phyloP scores from a whole-genome alignment of 2,329 filamentous ascomycete genomes.

The Neofusicoccum parvum region DNA sequence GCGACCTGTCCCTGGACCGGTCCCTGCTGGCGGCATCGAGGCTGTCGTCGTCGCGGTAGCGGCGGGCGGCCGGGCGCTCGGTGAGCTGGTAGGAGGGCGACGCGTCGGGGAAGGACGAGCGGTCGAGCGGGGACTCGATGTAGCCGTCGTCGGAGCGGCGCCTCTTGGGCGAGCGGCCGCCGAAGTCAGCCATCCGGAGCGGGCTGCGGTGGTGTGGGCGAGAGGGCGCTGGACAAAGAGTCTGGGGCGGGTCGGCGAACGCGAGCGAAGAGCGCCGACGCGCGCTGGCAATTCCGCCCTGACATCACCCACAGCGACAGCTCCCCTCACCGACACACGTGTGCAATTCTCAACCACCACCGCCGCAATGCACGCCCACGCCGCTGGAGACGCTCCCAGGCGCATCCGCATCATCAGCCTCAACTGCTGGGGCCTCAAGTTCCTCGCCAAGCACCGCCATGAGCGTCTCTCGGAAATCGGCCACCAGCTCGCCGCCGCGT shows the following conservation, averaged over 20 bases:
- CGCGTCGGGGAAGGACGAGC: constrained; percentile 33
- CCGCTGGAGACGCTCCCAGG: constrained; percentile 39
- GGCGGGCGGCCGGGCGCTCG: constrained; percentile 37
- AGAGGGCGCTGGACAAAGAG: not conserved
- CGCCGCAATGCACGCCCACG: not conserved
- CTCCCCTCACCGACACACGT: constrained; percentile 1
- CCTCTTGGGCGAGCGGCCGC: constrained; percentile 33
- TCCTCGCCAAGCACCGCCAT: constrained; percentile 74
- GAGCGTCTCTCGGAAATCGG: constrained; percentile 85
- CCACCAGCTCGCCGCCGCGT: constrained; percentile 68
- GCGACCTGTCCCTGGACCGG: not conserved
- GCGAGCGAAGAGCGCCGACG: constrained; percentile 3
- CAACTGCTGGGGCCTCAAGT: constrained; percentile 97
- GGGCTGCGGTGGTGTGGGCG: not conserved
- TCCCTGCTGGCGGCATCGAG: constrained; percentile 9
- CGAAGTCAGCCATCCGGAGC: constrained; percentile 11
- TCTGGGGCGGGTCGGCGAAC: constrained; percentile 3
- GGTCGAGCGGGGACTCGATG: constrained; percentile 32
- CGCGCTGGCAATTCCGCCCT: constrained; percentile 8
- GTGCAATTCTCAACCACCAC: not conserved
- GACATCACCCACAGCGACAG: constrained; percentile 19
- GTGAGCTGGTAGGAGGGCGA: constrained; percentile 34
- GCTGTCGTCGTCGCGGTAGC: constrained; percentile 31
- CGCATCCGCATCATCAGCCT: constrained; percentile 78
- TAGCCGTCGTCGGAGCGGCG: constrained; percentile 32